These are phyloP conservation scores for Rhododendron simsii DNA, from an alignment of 148 eudicot genomes.

Conservation along the genomic window DNA sequence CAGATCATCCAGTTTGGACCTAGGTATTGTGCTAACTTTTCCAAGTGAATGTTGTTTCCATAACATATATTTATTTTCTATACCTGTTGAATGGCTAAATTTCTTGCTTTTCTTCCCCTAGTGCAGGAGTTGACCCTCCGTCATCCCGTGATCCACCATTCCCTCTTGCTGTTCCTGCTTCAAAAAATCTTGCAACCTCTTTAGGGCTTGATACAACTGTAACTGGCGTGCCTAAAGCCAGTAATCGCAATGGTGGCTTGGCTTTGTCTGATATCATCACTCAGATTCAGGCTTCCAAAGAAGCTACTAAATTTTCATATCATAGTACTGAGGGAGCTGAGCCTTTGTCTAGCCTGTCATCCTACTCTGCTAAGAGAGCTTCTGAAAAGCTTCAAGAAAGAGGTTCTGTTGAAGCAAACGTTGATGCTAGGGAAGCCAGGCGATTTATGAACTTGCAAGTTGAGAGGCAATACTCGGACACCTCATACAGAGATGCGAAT, in stretches of 20 bases:
- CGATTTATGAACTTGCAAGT: slow-evolving; percentile 53
- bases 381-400: slow-evolving; percentile 74
- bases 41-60: not conserved
- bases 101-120: slow-evolving; percentile 14
- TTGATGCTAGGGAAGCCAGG: slow-evolving; percentile 58
- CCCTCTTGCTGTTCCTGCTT: slow-evolving; percentile 95
- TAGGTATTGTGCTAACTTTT: slow-evolving; percentile 52
- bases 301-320: slow-evolving; percentile 48
- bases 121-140: slow-evolving; percentile 99
- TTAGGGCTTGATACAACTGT: slow-evolving; percentile 62
- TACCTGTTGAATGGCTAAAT: not conserved
- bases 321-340: slow-evolving; percentile 53
- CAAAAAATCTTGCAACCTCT: slow-evolving; percentile 60
- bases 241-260: slow-evolving; percentile 70
- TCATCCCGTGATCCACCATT: slow-evolving; percentile 99
- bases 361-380: slow-evolving; percentile 59
- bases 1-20: slow-evolving; percentile 91
- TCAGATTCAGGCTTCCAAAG: slow-evolving; percentile 79
- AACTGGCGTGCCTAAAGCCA: slow-evolving; percentile 46
- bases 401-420: slow-evolving; percentile 50
- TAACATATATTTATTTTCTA: not conserved
- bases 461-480: slow-evolving; percentile 66
- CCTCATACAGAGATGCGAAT: slow-evolving; percentile 58
- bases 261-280: slow-evolving; percentile 69
- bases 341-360: slow-evolving; percentile 44